Conservation (phyloP, 1,284 basidiomycete genomes). For the Lentinula novae-zelandiae region DNA sequence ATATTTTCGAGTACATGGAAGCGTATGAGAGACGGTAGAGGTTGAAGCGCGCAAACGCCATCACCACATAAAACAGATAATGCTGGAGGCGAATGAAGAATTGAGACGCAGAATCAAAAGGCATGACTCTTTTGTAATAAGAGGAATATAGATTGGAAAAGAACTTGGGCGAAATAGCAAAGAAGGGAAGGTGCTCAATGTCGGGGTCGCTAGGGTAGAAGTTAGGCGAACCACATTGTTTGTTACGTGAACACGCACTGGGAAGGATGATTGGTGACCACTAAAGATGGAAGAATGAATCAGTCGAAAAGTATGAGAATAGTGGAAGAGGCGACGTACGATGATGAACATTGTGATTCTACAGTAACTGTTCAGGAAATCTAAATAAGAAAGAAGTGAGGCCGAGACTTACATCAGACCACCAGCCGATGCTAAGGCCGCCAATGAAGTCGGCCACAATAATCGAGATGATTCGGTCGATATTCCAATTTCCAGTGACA, state of each 20-base stretch:
- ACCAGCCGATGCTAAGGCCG: conserved; percentile 95
- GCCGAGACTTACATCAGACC: conserved; percentile 79
- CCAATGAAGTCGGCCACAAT: conserved; percentile 87
- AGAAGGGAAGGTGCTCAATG: conserved; percentile 95
- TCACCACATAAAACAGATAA: conserved; percentile 89
- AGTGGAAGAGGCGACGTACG: conserved; percentile 41
- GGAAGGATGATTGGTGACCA: conserved; percentile 95
- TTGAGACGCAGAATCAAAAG: conserved; percentile 69
- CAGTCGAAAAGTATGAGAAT: conserved; percentile 7
- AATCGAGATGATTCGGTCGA: conserved; percentile 81
- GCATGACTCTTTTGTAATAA: conserved; percentile 90
- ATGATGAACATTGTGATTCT: conserved; percentile 98
- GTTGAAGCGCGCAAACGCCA: conserved; percentile 93
- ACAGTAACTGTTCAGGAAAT: conserved; percentile 7
- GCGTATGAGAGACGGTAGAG: conserved; percentile 88
- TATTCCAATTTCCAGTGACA: conserved; percentile 84
- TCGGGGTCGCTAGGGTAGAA: conserved; percentile 78
- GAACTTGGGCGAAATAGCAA: conserved; percentile 90
- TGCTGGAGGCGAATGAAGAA: conserved; percentile 81
- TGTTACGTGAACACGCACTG: conserved; percentile 52
- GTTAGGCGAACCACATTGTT: not conserved
- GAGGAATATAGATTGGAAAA: conserved; percentile 87
- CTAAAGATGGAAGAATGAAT: conserved; percentile 34
- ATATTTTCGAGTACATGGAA: conserved; percentile 66
- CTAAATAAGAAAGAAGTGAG: conserved; percentile 11